Conservation (phyloP, 768 basidiomycete genomes). For the Suillus americanus region DNA sequence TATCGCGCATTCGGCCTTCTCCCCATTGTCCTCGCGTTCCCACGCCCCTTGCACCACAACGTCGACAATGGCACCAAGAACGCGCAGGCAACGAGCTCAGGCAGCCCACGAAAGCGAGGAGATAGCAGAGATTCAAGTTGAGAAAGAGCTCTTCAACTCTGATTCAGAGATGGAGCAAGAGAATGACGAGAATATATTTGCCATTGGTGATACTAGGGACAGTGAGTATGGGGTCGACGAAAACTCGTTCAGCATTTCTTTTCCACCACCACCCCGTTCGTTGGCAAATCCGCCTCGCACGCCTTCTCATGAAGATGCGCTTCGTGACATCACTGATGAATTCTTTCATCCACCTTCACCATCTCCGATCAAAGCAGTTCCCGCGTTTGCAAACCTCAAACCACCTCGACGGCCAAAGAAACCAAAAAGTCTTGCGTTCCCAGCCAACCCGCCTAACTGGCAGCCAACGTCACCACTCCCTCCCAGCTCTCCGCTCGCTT, state of each 20-base stretch:
- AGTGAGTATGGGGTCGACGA: constrained; percentile 11
- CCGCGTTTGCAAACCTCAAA: constrained; percentile 16
- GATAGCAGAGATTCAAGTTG: background rate
- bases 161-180: background rate
- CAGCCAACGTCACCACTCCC: constrained; percentile 32
- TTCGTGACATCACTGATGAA: constrained; percentile 34
- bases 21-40: constrained; percentile 13
- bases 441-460: constrained; percentile 33
- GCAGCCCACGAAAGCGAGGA: constrained; percentile 21
- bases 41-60: constrained; percentile 16
- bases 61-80: constrained; percentile 14
- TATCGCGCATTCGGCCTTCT: background rate
- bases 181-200: constrained; percentile 11
- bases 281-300: constrained; percentile 19
- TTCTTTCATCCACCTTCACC: constrained; percentile 34
- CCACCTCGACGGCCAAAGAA: constrained; percentile 34
- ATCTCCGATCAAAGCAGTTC: constrained; percentile 25
- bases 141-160: background rate
- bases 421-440: constrained; percentile 29
- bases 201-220: background rate
- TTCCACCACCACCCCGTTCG: constrained; percentile 12
- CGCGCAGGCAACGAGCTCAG: constrained; percentile 16
- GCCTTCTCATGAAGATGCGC: constrained; percentile 23
- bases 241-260: constrained; percentile 8
- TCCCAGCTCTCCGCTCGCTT: constrained; percentile 32